These are phyloP conservation scores for Simmondsia chinensis DNA, from an alignment of 148 eudicot genomes.

Conservation along the genomic window DNA sequence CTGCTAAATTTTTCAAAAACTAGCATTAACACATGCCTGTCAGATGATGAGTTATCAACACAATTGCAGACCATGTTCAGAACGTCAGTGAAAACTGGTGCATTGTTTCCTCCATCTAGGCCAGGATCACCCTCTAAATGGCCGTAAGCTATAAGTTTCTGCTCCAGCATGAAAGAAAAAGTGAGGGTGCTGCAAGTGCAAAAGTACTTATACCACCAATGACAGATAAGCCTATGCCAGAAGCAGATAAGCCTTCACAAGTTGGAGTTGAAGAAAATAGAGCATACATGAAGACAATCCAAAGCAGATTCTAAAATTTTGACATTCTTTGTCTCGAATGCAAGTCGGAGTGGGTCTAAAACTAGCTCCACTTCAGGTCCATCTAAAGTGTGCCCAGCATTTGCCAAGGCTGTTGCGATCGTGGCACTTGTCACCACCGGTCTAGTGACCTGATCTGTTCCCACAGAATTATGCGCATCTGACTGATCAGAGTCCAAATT, in stretches of 20 bases:
- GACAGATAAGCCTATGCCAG: no score
- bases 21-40: conserved; percentile 43
- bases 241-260: background rate
- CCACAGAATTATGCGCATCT: conserved; percentile 22
- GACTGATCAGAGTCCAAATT: conserved; percentile 34
- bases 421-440: conserved; percentile 25
- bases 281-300: conserved; percentile 97
- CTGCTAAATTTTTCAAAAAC: background rate
- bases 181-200: no score
- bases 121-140: conserved; percentile 99
- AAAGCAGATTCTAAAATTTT: conserved; percentile 79
- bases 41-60: conserved; percentile 89
- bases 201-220: no score
- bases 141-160: conserved; percentile 97
- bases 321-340: conserved; percentile 82
- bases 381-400: conserved; percentile 72
- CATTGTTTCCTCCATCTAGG: conserved; percentile 80
- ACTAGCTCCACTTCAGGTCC: conserved; percentile 89
- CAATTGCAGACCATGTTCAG: conserved; percentile 81
- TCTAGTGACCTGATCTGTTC: conserved; percentile 23
- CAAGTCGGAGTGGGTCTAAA: conserved; percentile 77
- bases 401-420: conserved; percentile 58
- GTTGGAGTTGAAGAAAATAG: conserved; percentile 7
- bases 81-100: conserved; percentile 56
- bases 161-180: conserved; percentile 19